Conservation (phyloP, 1,284 basidiomycete species). For the Ceratobasidium sp. region DNA sequence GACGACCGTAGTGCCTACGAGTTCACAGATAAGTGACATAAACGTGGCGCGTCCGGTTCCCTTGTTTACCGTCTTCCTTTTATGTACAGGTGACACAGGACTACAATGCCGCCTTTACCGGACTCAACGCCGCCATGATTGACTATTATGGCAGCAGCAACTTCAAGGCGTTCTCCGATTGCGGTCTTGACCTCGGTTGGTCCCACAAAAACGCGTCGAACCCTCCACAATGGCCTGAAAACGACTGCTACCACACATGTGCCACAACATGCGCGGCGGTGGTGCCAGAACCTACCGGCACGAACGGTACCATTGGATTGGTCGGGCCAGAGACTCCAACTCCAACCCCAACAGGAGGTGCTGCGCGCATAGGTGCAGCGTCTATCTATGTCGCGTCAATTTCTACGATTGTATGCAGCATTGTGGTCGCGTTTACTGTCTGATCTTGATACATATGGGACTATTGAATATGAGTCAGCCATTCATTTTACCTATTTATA, state of each 20-base stretch:
- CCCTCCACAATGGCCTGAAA: slow-evolving; percentile 39
- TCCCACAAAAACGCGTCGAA: slow-evolving; percentile 39
- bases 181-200: slow-evolving; percentile 43
- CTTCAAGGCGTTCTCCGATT: slow-evolving; percentile 43
- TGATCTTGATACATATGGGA: too few relatives aligned
- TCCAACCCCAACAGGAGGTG: too few relatives aligned
- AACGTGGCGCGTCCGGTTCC: not conserved
- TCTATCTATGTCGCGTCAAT: too few relatives aligned
- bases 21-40: slow-evolving; percentile 38
- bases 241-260: slow-evolving; percentile 43
- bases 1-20: slow-evolving; percentile 39
- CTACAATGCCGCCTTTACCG: slow-evolving; percentile 43
- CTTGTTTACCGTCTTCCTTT: not conserved
- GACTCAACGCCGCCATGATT: slow-evolving; percentile 42
- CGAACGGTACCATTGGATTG: not conserved
- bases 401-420: too few relatives aligned
- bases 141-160: slow-evolving; percentile 41
- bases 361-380: too few relatives aligned
- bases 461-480: too few relatives aligned
- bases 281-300: not conserved
- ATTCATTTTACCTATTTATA: too few relatives aligned
- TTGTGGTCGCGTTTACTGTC: too few relatives aligned
- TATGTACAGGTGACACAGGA: slow-evolving; percentile 42
- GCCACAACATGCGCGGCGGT: slow-evolving; percentile 25
- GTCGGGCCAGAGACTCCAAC: too few relatives aligned